A percentile compares a stretch with the other conserved stretches of the same genome.
Conservation (phyloP, 169 alveolate genomes). For the Plasmodium gaboni region DNA sequence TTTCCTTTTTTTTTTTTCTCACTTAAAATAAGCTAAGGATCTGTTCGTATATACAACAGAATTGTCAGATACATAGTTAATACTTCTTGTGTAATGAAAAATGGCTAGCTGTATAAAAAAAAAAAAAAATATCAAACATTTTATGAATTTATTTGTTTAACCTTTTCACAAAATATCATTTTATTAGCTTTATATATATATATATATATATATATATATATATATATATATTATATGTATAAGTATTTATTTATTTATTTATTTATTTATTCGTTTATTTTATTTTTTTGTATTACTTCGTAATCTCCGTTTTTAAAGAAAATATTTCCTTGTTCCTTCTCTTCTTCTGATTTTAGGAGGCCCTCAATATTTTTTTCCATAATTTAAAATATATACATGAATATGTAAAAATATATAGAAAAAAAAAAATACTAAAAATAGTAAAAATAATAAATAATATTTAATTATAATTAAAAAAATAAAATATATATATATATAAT, state of each 20-base stretch:
- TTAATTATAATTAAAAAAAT: background rate
- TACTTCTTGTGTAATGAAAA: conserved; percentile 62
- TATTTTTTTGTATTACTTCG: conserved; percentile 22
- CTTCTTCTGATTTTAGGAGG: conserved; percentile 45
- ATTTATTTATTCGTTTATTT: background rate
- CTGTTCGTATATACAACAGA: conserved; percentile 50
- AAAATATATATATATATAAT: background rate
- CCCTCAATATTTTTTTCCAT: conserved; percentile 26
- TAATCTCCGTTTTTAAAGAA: conserved; percentile 51
- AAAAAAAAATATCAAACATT: background rate
- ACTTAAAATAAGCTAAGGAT: conserved; percentile 70
- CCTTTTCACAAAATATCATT: background rate
- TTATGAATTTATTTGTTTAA: too few species aligned
- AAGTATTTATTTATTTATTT: too few species aligned
- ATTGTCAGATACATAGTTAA: conserved; percentile 15
- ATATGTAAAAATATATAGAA: background rate
- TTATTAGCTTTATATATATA: background rate
- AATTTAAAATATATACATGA: background rate
- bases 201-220: background rate
- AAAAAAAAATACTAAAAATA: background rate
- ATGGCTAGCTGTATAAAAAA: conserved; percentile 24
- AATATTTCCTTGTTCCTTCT: conserved; percentile 52
- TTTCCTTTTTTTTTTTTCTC: background rate
- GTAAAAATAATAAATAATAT: background rate
- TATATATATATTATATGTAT: background rate